phyloP scores from a whole-genome alignment of 306 rosid genomes.

The Calophaca sinica region DNA sequence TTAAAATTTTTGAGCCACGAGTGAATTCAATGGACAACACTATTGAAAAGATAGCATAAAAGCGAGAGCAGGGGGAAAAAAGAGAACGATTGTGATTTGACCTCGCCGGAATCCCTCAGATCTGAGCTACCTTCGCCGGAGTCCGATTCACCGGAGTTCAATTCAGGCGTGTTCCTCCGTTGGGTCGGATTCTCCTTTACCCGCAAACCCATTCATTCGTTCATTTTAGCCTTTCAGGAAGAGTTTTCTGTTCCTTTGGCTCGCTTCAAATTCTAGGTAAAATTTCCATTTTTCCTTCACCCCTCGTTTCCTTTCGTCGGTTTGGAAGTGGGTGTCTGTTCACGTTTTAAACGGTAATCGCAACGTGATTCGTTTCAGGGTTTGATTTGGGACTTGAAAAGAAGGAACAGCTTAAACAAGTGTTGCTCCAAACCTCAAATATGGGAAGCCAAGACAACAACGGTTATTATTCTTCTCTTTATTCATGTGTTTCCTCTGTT shows the following conservation, averaged over 20 bases:
- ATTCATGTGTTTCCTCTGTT: slow-evolving; percentile 36
- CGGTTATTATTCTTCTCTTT: slow-evolving; percentile 54
- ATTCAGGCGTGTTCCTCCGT: background rate
- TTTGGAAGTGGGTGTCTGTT: slow-evolving; percentile 40
- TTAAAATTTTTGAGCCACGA: background rate
- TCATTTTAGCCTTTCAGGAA: background rate
- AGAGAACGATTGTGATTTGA: slow-evolving; percentile 10
- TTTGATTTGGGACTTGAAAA: slow-evolving; percentile 37
- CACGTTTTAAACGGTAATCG: background rate
- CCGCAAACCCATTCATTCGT: background rate
- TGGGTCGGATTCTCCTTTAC: slow-evolving; percentile 31
- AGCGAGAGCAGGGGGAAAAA: background rate
- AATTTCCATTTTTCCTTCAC: slow-evolving; percentile 20
- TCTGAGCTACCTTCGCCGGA: slow-evolving; percentile 18
- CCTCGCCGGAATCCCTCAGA: slow-evolving; percentile 39
- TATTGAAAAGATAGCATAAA: background rate
- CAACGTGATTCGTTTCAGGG: slow-evolving; percentile 31
- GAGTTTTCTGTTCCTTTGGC: background rate
- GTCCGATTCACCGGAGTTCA: slow-evolving; percentile 26
- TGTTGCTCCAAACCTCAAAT: slow-evolving; percentile 19
- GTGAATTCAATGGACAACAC: background rate
- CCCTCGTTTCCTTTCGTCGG: slow-evolving; percentile 1
- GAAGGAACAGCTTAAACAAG: background rate
- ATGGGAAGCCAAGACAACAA: slow-evolving; percentile 68
- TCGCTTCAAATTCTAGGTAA: slow-evolving; percentile 32